phyloP scores from a whole-genome alignment of 225 moss, liverwort and hornwort species.

The Physcomitrium patens region DNA sequence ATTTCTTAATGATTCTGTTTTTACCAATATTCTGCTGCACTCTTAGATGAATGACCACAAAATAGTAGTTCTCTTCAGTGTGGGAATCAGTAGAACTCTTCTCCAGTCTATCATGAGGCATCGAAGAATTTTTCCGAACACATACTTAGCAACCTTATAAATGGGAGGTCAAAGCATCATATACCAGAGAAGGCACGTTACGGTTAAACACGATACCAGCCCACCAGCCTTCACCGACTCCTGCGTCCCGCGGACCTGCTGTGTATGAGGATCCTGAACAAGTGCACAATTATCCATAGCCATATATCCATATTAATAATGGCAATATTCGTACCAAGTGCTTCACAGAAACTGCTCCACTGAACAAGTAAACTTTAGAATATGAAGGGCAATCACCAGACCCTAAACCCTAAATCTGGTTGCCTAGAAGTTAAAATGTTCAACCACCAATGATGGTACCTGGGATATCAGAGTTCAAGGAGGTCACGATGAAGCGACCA shows the following conservation, averaged over 20 bases:
- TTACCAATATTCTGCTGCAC: constrained; percentile 20
- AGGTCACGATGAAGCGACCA: constrained; percentile 74
- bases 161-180: constrained; percentile 29
- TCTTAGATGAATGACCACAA: constrained; percentile 3
- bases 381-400: constrained; percentile 14
- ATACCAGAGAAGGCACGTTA: constrained; percentile 73
- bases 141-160: constrained; percentile 5
- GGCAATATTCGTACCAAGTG: constrained; percentile 3
- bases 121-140: neutral
- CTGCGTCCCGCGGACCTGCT: constrained; percentile 71
- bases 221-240: constrained; percentile 91
- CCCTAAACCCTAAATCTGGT: too few relatives aligned
- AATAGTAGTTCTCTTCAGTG: neutral
- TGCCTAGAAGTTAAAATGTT: too few relatives aligned
- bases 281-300: constrained; percentile 5
- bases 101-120: constrained; percentile 13
- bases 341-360: constrained; percentile 2
- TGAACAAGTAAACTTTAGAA: constrained; percentile 16
- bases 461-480: constrained; percentile 56
- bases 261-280: constrained; percentile 70
- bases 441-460: constrained; percentile 37
- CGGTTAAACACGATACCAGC: constrained; percentile 77
- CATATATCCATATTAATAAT: neutral
- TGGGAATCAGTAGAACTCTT: constrained; percentile 3
- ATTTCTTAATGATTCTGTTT: neutral